These are phyloP conservation scores for Monosporozyma solicola DNA, from an alignment of 805 yeast species.

Conservation along the genomic window DNA sequence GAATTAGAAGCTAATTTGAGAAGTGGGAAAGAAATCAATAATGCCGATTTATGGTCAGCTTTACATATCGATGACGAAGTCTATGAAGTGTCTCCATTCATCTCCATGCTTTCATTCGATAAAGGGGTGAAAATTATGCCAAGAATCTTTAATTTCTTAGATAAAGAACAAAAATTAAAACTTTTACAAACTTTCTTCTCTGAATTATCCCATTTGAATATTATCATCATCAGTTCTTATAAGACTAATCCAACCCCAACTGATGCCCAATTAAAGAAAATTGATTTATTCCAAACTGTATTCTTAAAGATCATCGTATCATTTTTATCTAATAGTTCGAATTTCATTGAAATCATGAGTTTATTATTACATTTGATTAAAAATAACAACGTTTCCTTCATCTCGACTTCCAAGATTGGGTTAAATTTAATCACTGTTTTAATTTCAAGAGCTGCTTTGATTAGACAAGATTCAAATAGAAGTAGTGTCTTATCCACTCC, in stretches of 20 bases:
- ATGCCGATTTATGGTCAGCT: conserved; percentile 61
- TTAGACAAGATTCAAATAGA: conserved; percentile 66
- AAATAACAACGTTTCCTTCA: conserved; percentile 54
- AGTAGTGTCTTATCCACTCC: conserved; percentile 32
- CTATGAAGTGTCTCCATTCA: conserved; percentile 62
- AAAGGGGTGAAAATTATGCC: conserved; percentile 87
- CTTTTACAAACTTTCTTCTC: conserved; percentile 70
- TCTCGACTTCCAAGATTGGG: conserved; percentile 62
- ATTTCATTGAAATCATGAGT: conserved; percentile 69
- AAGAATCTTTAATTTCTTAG: conserved; percentile 75
- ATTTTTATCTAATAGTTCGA: conserved; percentile 66
- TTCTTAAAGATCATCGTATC: conserved; percentile 78
- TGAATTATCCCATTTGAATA: conserved; percentile 69
- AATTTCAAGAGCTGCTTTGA: conserved; percentile 83
- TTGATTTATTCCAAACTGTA: conserved; percentile 71
- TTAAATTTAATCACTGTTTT: conserved; percentile 81
- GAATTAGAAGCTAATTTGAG: conserved; percentile 70
- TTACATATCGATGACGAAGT: conserved; percentile 59
- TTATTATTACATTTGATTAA: conserved; percentile 61
- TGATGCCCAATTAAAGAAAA: conserved; percentile 43
- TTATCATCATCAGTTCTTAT: conserved; percentile 71
- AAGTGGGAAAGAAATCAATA: conserved; percentile 40
- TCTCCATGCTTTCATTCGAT: conserved; percentile 71
- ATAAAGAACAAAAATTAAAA: conserved; percentile 66
- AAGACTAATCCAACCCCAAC: conserved; percentile 54